Base-by-base conservation (phyloP, 768 basidiomycete genomes). In the Arthromyces matolae region DNA sequence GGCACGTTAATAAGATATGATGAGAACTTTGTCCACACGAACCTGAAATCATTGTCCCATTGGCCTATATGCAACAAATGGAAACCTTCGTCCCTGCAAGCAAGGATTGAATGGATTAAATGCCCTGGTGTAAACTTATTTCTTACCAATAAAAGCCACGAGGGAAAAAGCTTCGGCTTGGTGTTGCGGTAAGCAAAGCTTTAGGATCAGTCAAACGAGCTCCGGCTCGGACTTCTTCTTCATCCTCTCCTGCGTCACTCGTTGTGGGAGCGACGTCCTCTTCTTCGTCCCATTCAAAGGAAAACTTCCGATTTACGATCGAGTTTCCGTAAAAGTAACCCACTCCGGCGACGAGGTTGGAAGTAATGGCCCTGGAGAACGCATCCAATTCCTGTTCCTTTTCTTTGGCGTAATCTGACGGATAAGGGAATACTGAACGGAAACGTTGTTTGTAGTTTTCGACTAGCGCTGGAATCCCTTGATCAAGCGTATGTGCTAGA, bases 91-190 rank as follows among this genome's bases (percentile, higher is more conserved):
- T 98, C 94, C 94, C 89, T 92, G 58, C 39, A 31, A 45, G 16
- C 12, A 64, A 51, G 43, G 38, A 16, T 19, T 45, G 20, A 48
- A 42, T 5, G 16, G 16, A 23, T 25, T n/a, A 34, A 34, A 22
- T 34, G 43, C 16, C 23, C 32, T 5, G 2, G n/a, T 6, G 6
- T 45, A 25, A 20, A 34, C 18, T 1, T 18, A 8, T 39, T n/a
- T 2, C 37, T 29, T 64, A 89, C 89, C 94, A 98, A 66, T 98
- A 98, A 68, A 98, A 98, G 14, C 94, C 94, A 63, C 94, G 76
- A 0, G 94, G 94, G 74, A 98, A 98, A 73, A 98, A 98, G 56
- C 92, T 93, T 28, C 95, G 78, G 61, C 93, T 95, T 4, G 94
- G 94, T 0, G 95, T 98, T 1, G 91, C 93, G 7, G 94, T 95